These are phyloP conservation scores for Lactifluus pinguis DNA, from an alignment of 768 basidiomycete genomes.

Conservation along the genomic window DNA sequence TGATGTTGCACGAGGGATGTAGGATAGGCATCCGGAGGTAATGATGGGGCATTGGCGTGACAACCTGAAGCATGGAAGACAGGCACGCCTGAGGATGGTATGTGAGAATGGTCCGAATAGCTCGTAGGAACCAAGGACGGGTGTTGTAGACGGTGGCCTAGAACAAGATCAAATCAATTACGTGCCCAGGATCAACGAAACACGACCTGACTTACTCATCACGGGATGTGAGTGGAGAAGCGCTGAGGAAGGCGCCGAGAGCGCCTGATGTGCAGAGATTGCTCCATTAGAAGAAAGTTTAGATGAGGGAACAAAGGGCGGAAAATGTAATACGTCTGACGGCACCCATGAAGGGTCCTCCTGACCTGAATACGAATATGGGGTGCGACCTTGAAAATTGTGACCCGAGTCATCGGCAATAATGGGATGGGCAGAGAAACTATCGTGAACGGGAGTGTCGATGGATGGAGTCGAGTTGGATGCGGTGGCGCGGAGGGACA, in stretches of 20 bases:
- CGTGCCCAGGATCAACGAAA: background rate
- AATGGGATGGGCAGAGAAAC: background rate
- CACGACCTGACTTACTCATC: background rate
- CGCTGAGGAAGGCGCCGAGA: background rate
- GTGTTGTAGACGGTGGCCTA: background rate
- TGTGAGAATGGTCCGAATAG: background rate
- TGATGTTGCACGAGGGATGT: background rate
- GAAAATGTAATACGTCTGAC: background rate
- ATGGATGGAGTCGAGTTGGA: background rate
- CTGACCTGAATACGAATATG: background rate
- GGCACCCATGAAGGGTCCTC: background rate
- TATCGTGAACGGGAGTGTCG: slow-evolving; percentile 6
- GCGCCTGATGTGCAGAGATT: slow-evolving; percentile 3
- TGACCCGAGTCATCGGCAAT: slow-evolving; percentile 1
- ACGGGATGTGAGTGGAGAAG: background rate
- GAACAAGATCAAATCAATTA: background rate
- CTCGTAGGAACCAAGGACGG: background rate
- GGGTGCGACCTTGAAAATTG: background rate
- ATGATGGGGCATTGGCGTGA: background rate
- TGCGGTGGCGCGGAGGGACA: background rate
- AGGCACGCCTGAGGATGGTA: background rate
- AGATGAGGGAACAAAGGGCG: background rate
- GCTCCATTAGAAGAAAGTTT: slow-evolving; percentile 8
- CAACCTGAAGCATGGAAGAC: background rate
- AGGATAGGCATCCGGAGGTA: background rate